phyloP scores from a whole-genome alignment of 2,329 filamentous ascomycete genomes.

The Raffaelea ambrosiae region DNA sequence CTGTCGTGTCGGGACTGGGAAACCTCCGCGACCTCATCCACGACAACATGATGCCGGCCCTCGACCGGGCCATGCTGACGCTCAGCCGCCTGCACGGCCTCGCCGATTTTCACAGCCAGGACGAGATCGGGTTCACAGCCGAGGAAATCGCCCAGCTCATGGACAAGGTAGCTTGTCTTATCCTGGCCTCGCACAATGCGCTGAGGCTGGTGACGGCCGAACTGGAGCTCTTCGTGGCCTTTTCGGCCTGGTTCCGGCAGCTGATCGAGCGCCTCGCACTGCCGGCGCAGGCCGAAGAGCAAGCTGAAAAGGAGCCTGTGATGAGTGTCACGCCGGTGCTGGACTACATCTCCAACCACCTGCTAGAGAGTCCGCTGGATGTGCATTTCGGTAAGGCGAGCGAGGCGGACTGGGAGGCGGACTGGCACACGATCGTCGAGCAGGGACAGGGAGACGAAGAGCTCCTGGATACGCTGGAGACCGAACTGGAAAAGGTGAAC shows the following conservation, averaged over 20 bases:
- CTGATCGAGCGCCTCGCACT: conserved; percentile 72
- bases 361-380: conserved; percentile 57
- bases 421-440: conserved; percentile 32
- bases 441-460: conserved; percentile 18
- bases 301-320: conserved; percentile 66
- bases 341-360: conserved; percentile 65
- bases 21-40: conserved; percentile 71
- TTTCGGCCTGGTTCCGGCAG: conserved; percentile 76
- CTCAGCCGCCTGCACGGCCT: conserved; percentile 77
- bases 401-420: conserved; percentile 41
- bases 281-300: conserved; percentile 60
- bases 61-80: conserved; percentile 75
- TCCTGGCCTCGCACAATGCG: conserved; percentile 64
- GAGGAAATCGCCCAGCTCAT: conserved; percentile 55
- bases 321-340: conserved; percentile 67
- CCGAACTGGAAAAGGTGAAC: conserved; percentile 9
- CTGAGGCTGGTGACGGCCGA: conserved; percentile 66
- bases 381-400: conserved; percentile 47
- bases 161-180: conserved; percentile 67
- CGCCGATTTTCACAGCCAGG: conserved; percentile 60
- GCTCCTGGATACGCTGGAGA: conserved; percentile 28
- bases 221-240: conserved; percentile 65
- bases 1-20: conserved; percentile 68
- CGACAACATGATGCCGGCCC: conserved; percentile 78
- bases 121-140: conserved; percentile 58